A percentile compares a stretch with the other conserved stretches of the same genome.
Conservation (phyloP, 768 basidiomycete species). For the Gyrodon lividus region DNA sequence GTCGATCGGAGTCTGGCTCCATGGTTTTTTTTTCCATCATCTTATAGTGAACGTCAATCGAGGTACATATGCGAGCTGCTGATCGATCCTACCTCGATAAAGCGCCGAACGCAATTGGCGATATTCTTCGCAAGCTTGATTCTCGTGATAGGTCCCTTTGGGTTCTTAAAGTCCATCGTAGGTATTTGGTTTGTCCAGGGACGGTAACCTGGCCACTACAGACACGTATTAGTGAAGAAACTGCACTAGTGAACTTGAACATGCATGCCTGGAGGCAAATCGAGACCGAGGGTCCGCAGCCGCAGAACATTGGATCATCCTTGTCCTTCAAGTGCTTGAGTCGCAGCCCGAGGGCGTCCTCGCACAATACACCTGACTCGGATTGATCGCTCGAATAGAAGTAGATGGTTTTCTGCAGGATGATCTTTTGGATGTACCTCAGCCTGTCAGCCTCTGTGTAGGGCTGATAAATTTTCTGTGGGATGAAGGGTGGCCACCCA, state of each 20-base stretch:
- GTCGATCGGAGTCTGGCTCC: constrained; percentile 61
- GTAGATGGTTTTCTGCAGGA: constrained; percentile 61
- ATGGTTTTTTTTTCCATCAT: constrained; percentile 47
- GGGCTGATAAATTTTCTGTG: constrained; percentile 71
- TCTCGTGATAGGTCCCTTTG: constrained; percentile 73
- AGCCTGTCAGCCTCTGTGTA: constrained; percentile 75
- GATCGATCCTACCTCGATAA: constrained; percentile 49
- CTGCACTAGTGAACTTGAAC: constrained; percentile 14
- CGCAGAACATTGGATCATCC: constrained; percentile 66
- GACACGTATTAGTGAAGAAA: neutral
- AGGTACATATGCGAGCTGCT: neutral
- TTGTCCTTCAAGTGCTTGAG: constrained; percentile 54
- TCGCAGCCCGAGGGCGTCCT: constrained; percentile 61
- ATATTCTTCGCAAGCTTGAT: constrained; percentile 79
- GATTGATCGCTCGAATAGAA: constrained; percentile 54
- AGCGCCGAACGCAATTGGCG: constrained; percentile 71
- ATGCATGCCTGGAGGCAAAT: constrained; percentile 74
- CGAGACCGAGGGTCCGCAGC: constrained; percentile 77
- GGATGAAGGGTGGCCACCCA: constrained; percentile 52
- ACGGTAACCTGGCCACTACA: constrained; percentile 77
- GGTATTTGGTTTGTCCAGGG: constrained; percentile 82
- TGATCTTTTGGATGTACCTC: constrained; percentile 72
- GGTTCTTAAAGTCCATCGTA: constrained; percentile 76
- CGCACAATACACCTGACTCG: constrained; percentile 60
- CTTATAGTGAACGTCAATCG: constrained; percentile 32